phyloP scores from a whole-genome alignment of 75 land plant genomes.

The Chamaecyparis obtusa region DNA sequence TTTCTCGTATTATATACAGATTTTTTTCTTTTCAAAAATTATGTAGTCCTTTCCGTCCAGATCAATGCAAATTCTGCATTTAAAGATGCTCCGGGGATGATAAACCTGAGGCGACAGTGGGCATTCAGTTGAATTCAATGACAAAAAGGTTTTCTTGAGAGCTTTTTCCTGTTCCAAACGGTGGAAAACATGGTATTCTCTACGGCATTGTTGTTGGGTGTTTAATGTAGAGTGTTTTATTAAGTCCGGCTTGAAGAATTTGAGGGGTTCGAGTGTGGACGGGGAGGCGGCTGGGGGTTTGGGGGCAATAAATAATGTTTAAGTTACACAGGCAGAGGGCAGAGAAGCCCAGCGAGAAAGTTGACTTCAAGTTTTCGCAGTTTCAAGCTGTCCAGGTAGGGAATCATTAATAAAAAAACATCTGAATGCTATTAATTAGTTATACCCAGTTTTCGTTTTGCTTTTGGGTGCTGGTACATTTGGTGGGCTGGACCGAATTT shows the following conservation, averaged over 20 bases:
- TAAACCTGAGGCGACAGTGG: not conserved
- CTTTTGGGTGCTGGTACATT: not conserved
- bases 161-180: not conserved
- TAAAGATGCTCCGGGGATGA: not conserved
- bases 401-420: not conserved
- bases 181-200: not conserved
- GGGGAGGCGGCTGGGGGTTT: conserved; percentile 10
- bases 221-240: not conserved
- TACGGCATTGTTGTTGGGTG: not conserved
- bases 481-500: not conserved
- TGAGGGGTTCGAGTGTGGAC: not conserved
- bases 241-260: not conserved
- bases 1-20: not conserved
- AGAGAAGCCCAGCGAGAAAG: conserved; percentile 32
- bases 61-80: not conserved
- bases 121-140: not conserved
- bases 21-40: too few relatives aligned
- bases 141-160: not conserved
- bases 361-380: conserved; percentile 52
- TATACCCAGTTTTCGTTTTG: not conserved
- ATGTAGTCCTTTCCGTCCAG: too few relatives aligned
- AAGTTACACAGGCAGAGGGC: conserved; percentile 37
- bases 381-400: conserved; percentile 46
- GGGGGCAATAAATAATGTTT: conserved; percentile 32
- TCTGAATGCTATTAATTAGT: not conserved